Conservation (phyloP, 257 asterid species). For the Solanum boliviense region DNA sequence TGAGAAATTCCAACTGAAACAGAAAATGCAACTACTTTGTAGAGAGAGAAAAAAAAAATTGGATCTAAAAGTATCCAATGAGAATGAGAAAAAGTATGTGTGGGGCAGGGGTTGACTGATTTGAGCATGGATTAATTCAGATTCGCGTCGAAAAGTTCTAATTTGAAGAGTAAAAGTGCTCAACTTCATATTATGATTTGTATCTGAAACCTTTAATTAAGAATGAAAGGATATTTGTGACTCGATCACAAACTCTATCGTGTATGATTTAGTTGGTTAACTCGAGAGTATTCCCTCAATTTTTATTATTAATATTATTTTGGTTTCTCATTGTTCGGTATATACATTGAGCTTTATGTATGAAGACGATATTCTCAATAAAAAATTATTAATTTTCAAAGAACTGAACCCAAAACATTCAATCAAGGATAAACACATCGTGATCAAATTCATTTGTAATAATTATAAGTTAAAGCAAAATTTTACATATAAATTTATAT, state of each 20-base stretch:
- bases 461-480: not conserved
- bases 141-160: too few relatives aligned
- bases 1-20: not conserved
- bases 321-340: not conserved
- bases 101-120: not conserved
- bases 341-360: rapidly evolving
- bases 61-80: not conserved
- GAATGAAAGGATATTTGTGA: not conserved
- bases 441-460: too few relatives aligned
- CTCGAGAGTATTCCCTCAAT: not conserved
- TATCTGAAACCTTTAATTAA: too few relatives aligned
- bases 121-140: too few relatives aligned
- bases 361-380: not conserved
- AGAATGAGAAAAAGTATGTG: not conserved
- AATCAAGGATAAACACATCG: rapidly evolving
- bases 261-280: not conserved
- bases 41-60: not conserved
- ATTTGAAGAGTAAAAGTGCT: too few relatives aligned
- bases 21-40: not conserved
- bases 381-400: too few relatives aligned
- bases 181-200: too few relatives aligned
- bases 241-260: too few relatives aligned
- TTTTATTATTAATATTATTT: not conserved
- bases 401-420: rapidly evolving
- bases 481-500: not conserved